Base-by-base conservation (phyloP, 2,329 filamentous ascomycete species). In the Beauveria sp. region DNA sequence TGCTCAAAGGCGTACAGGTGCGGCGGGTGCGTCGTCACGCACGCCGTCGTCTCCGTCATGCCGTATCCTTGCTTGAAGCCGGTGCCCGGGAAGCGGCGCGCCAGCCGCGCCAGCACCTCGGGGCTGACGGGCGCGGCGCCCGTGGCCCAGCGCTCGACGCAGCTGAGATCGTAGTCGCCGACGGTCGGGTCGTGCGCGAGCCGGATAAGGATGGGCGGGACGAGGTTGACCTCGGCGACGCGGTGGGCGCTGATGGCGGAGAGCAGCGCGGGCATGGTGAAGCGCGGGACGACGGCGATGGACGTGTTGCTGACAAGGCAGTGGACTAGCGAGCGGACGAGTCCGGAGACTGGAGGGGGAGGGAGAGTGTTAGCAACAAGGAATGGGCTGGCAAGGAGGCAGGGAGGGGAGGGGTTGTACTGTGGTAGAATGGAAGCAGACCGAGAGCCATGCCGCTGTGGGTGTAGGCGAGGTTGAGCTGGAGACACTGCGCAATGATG, bases 31-130 rank as follows among this genome's bases (percentile, higher is more conserved):
- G 85, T 79, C 0, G 90, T 93, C 88, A 95, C 93, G 51, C 81
- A 82, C 74, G 83, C 77, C 34, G 79, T 81, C 0, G 91, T 95
- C 75, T 96, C 91, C 1, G 91, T 96, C 91, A 95, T 95, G 49
- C 91, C 91, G 70, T 96, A 96, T 75, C 91, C 62, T 28, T 69
- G 67, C 31, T 64, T 67, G 42, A 68, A 67, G 0, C 66, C 63
- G 0, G 58, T 54, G 8, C 64, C 46, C 0, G 68, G 66, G 3
- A 69, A 62, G 18, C 60, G 43, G 1, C 60, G 43, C 18, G 66
- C 52, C 2, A 69, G 60, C 2, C 54, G 53, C 16, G 26, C 10
- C 1, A 66, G 18, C 2, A 68, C 53, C 9, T 65, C 62, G 20
- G 28, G 31, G 16, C 61, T 63, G 0, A 68, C 3, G 4, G 67